phyloP scores from a whole-genome alignment of 202 grass and related monocot genomes.

The Alloteropsis angusta region DNA sequence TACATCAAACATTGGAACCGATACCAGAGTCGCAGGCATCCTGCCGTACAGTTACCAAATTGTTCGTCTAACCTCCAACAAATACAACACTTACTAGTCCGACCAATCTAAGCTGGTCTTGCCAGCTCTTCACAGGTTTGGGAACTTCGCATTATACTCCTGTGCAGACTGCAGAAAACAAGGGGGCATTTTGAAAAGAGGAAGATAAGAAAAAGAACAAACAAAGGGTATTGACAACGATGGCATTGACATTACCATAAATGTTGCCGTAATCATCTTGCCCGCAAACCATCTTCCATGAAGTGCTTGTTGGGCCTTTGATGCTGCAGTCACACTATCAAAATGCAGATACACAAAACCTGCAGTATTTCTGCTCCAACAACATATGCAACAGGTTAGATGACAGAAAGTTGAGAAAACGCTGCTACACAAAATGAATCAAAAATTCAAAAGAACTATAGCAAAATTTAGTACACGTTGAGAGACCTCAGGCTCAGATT shows the following conservation, averaged over 20 bases:
- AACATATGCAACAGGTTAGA: not conserved
- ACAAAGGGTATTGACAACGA: not conserved
- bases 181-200: not conserved
- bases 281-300: constrained; percentile 97
- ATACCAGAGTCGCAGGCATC: not conserved
- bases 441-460: not conserved
- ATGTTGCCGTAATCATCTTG: constrained; percentile 90
- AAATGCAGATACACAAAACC: constrained; percentile 90
- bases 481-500: not conserved
- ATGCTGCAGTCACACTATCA: constrained; percentile 44
- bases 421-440: not conserved
- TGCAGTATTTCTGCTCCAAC: constrained; percentile 52
- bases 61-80: not conserved
- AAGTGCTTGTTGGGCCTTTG: constrained; percentile 62
- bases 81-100: not conserved
- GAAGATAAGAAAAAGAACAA: not conserved
- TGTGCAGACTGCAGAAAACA: constrained; percentile 38
- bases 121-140: not conserved
- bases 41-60: not conserved
- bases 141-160: constrained; percentile 74
- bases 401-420: not conserved
- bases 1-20: not conserved
- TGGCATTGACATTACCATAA: constrained; percentile 44
- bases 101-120: not conserved
- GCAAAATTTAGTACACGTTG: not conserved